phyloP scores from a whole-genome alignment of 768 basidiomycete species.

The Postia placenta region DNA sequence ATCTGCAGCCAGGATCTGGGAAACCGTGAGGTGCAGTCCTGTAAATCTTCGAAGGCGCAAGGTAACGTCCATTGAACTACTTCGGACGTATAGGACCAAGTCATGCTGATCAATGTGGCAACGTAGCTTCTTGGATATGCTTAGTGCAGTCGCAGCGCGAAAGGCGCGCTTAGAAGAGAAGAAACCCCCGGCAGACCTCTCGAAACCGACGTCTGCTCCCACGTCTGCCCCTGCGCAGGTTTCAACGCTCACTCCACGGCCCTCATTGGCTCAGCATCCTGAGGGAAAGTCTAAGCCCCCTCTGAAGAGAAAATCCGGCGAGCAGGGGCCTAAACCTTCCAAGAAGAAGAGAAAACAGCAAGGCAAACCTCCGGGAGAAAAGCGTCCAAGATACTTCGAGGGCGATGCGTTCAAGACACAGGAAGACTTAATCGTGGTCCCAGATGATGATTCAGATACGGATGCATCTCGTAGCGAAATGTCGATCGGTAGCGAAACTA shows the following conservation, averaged over 20 bases:
- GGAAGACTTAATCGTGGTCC: conserved; percentile 25
- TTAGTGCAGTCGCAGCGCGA: conserved; percentile 69
- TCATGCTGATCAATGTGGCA: no score
- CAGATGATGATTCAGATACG: conserved; percentile 15
- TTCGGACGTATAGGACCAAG: no score
- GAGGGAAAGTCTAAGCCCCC: conserved; percentile 23
- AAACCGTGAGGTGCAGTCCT: no score
- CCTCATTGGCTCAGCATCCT: no score
- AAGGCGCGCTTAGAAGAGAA: conserved; percentile 43
- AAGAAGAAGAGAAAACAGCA: conserved; percentile 21
- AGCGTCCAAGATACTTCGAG: conserved; percentile 28
- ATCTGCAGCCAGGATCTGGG: no score
- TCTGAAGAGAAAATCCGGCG: conserved; percentile 42
- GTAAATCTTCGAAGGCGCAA: no score
- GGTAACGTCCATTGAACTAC: no score
- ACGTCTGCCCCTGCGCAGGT: conserved; percentile 10
- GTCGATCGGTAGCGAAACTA: conserved; percentile 24
- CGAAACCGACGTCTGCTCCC: conserved; percentile 9
- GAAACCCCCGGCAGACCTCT: conserved; percentile 14
- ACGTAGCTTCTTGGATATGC: no score
- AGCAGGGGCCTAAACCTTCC: conserved; percentile 23
- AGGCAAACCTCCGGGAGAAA: conserved; percentile 13
- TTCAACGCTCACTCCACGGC: not conserved
- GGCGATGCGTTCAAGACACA: conserved; percentile 29
- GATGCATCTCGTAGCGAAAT: conserved; percentile 28